Evolutionary conservation across 2,329 filamentous ascomycete species (phyloP), one percentile per base, ranked within the genome.

Genomic region (Aureobasidium lini): DNA sequence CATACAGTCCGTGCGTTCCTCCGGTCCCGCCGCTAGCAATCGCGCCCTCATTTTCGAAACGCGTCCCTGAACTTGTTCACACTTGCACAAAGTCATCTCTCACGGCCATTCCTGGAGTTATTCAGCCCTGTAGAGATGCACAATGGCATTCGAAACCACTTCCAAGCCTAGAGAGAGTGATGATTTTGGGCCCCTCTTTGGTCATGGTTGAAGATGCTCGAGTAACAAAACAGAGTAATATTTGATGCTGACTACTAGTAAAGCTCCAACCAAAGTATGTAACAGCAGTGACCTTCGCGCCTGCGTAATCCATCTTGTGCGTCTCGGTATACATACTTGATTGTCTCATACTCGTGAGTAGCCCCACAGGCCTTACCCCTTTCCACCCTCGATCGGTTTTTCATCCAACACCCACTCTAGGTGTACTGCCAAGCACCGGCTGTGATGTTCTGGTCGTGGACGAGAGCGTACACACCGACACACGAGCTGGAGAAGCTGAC

Each of bases 401-500:
- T 5, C 2, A 15, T 54, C 13, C 13, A 39, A 13, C 40, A 7
- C 7, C 18, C 15, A 31, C 29, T 48, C 44, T 44, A 64, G 42
- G 54, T 61, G 53, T 64, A 64, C 62, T 64, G 63, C 63, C 61
- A 64, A 8, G 63, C 63, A 32, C 63, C 63, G 18, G 53, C n/a
- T 11, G 44, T 49, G 6, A 53, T 37, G 40, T 52, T 57, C 50
- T 43, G 47, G 18, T 61, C 57, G 13, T 52, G 50, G 15, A 58
- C 58, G 32, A 50, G 13, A 23, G 29, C 57, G 42, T 59, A 57
- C 16, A 64, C 56, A 23, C 58, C 61, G 16, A 59, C 39, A 49
- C 63, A 64, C 39, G 57, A 44, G 36, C 39, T 46, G 7, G 37
- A 15, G 42, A 62, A 61, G 15, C 10, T 48, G 13, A 63, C 36